Base-by-base conservation (phyloP, 169 alveolate species). In the Plasmodium fragile region DNA sequence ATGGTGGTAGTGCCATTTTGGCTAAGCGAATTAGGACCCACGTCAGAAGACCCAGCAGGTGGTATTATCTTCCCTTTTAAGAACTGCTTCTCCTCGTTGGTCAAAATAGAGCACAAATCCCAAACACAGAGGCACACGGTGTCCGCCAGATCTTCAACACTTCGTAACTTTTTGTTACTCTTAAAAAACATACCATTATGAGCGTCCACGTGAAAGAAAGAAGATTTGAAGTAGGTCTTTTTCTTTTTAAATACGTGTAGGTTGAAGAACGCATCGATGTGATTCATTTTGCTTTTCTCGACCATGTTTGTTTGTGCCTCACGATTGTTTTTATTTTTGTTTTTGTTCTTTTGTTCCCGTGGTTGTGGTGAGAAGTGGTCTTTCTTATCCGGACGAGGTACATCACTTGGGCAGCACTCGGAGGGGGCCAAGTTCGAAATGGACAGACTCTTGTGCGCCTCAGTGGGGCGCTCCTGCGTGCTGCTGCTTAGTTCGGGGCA, bases 81-180 rank as follows among this genome's bases (percentile, higher is more conserved):
- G 59, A 73, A 85, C 2, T 11, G 5, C 10, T 85, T 85, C 30
- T 85, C 85, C 22, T 85, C 85, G 70, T 85, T 85, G 2, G 85
- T 73, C n/a, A 85, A 13, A 28, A 85, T 85, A 1, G 93, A 85
- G 13, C 93, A 85, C 32, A 85, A 5, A 30, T 85, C 93, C 93
- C 93, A 85, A 28, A 85, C 81, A 53, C 93, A 85, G 55, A 85
- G 53, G 43, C 93, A 84, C 10, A 85, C 32, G 18, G 41, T 49
- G 11, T 85, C 82, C 13, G 43, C 30, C 6, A 73, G 39, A 16
- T 8, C 45, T 5, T 49, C 80, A 65, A 28, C 4, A 65, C 3
- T 65, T 43, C 79, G 83, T 45, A 69, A 22, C 36, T 85, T 85
- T 25, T 75, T 85, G 43, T 75, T 73, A 36, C 79, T 85, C 41